Evolutionary conservation across 75 land plant genomes (phyloP).

Genomic region (Chamaecyparis obtusa): DNA sequence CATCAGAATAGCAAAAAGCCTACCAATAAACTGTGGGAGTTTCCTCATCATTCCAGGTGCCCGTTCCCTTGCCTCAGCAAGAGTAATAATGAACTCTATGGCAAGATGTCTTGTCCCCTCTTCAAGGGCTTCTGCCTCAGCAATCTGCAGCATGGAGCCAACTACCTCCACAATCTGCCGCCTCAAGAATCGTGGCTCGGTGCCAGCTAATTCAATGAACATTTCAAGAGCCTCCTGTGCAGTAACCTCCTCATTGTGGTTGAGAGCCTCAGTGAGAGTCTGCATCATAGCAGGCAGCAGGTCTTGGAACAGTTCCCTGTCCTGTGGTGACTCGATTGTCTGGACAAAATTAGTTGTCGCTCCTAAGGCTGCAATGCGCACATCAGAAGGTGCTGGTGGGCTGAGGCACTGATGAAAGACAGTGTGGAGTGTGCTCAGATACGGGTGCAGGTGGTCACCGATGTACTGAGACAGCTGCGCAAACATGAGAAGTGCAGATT

Average conservation of each 20-base stretch:
- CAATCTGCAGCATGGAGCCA: constrained; percentile 87
- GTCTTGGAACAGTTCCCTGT: constrained; percentile 83
- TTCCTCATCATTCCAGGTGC: constrained; percentile 98
- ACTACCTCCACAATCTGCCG: constrained; percentile 82
- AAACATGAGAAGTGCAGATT: constrained; percentile 81
- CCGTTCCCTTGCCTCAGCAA: constrained; percentile 90
- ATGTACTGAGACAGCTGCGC: constrained; percentile 83
- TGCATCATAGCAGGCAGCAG: constrained; percentile 89
- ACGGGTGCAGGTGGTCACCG: constrained; percentile 66
- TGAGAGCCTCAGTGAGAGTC: constrained; percentile 77
- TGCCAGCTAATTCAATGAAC: constrained; percentile 89
- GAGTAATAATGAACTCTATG: constrained; percentile 82
- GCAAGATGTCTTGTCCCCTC: constrained; percentile 89
- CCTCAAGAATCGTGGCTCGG: constrained; percentile 83
- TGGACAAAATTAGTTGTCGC: constrained; percentile 82
- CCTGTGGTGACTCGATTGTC: constrained; percentile 56
- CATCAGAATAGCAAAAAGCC: constrained; percentile 83
- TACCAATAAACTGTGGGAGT: constrained; percentile 79
- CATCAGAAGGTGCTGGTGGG: constrained; percentile 45
- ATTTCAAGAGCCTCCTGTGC: constrained; percentile 96
- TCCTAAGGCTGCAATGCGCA: constrained; percentile 80
- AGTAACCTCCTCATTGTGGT: constrained; percentile 75
- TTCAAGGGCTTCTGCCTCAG: constrained; percentile 71
- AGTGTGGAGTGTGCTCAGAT: constrained; percentile 58
- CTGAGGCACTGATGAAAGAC: constrained; percentile 60